Percentiles rank a stretch among this genome's conserved stretches.
phyloP scores from a whole-genome alignment of 129 eudicot species.

The Logfia minima region DNA sequence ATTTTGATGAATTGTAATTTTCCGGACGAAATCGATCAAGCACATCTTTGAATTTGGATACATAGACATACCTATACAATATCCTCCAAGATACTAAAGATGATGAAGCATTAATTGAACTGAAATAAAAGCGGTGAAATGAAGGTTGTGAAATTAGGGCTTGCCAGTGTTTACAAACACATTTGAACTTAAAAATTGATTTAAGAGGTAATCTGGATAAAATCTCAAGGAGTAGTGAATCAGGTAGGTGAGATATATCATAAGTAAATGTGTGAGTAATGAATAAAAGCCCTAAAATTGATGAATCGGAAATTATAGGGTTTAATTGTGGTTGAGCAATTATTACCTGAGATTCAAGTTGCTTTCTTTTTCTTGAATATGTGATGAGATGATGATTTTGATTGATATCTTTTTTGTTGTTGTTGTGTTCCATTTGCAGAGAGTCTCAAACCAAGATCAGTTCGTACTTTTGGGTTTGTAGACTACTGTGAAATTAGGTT shows the following conservation, averaged over 20 bases:
- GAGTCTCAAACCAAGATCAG: neutral
- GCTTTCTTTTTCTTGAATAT: constrained; percentile 25
- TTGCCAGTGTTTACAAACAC: constrained; percentile 50
- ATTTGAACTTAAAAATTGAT: constrained; percentile 47
- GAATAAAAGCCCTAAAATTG: constrained; percentile 32
- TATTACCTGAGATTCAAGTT: constrained; percentile 27
- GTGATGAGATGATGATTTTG: constrained; percentile 10
- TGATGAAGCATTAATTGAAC: neutral
- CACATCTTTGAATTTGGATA: constrained; percentile 39
- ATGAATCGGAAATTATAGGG: constrained; percentile 21
- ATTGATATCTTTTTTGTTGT: neutral
- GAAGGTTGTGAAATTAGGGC: constrained; percentile 46
- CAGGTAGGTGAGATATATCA: constrained; percentile 41
- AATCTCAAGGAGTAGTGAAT: constrained; percentile 41
- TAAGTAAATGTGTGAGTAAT: constrained; percentile 26
- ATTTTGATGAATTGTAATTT: constrained; percentile 32
- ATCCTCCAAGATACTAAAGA: constrained; percentile 31
- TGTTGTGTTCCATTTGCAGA: no score
- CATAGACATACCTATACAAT: constrained; percentile 49
- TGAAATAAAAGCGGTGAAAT: constrained; percentile 31
- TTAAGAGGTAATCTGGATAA: constrained; percentile 41
- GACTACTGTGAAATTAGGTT: constrained; percentile 17
- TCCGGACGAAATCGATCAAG: constrained; percentile 50
- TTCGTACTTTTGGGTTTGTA: neutral
- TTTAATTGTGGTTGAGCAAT: neutral